These are phyloP conservation scores for Fusarium armeniacum DNA, from an alignment of 2,329 filamentous ascomycete species.

Conservation along the genomic window DNA sequence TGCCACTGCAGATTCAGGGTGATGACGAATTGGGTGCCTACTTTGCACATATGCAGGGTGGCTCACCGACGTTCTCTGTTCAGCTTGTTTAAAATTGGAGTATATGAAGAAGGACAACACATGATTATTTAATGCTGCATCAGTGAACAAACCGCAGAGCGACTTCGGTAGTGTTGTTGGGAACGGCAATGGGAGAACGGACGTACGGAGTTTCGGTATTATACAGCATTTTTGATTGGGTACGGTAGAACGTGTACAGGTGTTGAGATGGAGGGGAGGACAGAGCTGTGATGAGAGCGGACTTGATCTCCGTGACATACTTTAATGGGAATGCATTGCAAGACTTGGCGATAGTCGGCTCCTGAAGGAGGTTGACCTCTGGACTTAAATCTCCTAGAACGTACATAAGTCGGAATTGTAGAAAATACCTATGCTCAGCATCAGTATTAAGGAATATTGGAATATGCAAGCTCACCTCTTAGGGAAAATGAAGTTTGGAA, in stretches of 20 bases:
- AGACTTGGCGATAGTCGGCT: neutral
- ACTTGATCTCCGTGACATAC: conserved; percentile 43
- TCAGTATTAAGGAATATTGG: neutral
- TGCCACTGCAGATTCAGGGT: conserved; percentile 74
- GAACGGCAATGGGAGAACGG: conserved; percentile 24
- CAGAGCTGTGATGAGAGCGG: conserved; percentile 26
- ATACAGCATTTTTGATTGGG: conserved; percentile 33
- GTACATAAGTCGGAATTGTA: neutral
- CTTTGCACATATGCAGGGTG: conserved; percentile 71
- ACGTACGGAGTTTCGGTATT: conserved; percentile 45
- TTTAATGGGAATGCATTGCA: conserved; percentile 10
- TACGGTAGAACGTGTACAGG: conserved; percentile 4
- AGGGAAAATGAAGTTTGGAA: neutral
- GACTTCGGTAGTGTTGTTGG: neutral
- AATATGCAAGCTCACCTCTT: neutral
- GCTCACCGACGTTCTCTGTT: conserved; percentile 61
- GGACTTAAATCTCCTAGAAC: neutral
- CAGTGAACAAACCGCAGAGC: conserved; percentile 1
- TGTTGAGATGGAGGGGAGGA: conserved; percentile 14
- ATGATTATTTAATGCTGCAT: conserved; percentile 8
- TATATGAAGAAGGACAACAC: conserved; percentile 7
- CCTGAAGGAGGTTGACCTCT: neutral
- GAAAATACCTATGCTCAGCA: neutral
- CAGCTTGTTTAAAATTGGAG: conserved; percentile 54
- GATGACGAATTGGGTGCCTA: conserved; percentile 82